phyloP scores from a whole-genome alignment of 352 stramenopile species.

The Phytophthora ramorum region DNA sequence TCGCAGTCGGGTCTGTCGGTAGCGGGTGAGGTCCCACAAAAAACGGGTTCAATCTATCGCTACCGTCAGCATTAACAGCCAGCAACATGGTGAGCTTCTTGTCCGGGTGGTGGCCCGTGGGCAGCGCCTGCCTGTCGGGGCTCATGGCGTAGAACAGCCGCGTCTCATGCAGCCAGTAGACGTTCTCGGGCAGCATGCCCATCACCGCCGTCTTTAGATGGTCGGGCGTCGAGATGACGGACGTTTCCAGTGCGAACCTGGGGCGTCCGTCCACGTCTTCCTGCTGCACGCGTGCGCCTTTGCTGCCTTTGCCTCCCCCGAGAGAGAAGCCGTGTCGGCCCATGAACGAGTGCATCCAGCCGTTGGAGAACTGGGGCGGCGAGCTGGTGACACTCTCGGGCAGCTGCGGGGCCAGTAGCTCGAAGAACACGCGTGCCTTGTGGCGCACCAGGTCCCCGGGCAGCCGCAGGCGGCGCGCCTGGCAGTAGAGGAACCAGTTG shows the following conservation, averaged over 20 bases:
- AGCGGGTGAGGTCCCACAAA: constrained; percentile 59
- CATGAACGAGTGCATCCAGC: constrained; percentile 88
- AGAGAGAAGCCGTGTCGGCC: constrained; percentile 71
- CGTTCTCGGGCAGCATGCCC: constrained; percentile 56
- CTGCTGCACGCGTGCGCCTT: constrained; percentile 21
- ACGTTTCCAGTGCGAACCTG: constrained; percentile 36
- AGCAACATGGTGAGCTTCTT: constrained; percentile 69
- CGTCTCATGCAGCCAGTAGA: constrained; percentile 85
- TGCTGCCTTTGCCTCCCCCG: constrained; percentile 33
- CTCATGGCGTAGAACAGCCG: constrained; percentile 56
- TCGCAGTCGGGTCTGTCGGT: constrained; percentile 9
- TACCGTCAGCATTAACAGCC: constrained; percentile 72
- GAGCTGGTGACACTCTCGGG: constrained; percentile 36
- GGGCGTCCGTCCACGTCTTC: constrained; percentile 35
- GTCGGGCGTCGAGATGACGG: constrained; percentile 52
- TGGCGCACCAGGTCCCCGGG: constrained; percentile 80
- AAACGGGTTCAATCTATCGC: constrained; percentile 73
- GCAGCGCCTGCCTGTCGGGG: constrained; percentile 38
- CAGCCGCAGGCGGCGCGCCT: constrained; percentile 60
- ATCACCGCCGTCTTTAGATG: constrained; percentile 57
- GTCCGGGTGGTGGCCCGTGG: constrained; percentile 34
- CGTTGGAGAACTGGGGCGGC: constrained; percentile 86
- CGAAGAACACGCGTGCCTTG: constrained; percentile 74
- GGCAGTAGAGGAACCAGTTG: constrained; percentile 84
- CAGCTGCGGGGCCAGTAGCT: constrained; percentile 58